phyloP scores from a whole-genome alignment of 176 grass and related monocot genomes.

The Chloris gayana region DNA sequence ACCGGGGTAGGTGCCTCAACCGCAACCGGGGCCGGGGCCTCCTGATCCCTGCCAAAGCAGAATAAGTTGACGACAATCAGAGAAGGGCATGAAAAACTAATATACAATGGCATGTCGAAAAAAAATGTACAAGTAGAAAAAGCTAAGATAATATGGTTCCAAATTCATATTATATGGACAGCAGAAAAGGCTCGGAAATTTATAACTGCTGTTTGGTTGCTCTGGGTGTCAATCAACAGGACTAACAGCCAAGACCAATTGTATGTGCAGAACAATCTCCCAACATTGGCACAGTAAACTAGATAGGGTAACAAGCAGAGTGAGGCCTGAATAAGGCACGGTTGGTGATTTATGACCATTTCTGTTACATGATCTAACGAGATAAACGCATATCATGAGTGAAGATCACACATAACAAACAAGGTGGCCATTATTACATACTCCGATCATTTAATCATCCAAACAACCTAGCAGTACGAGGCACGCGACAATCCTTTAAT shows the following conservation, averaged over 20 bases:
- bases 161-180: background rate
- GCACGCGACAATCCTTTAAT: background rate
- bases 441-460: background rate
- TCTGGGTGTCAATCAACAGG: background rate
- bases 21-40: conserved; percentile 34
- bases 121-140: background rate
- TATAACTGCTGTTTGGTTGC: background rate
- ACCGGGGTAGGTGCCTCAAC: conserved; percentile 42
- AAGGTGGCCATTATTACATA: too few species aligned
- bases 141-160: background rate
- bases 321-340: background rate
- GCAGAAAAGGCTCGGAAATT: background rate
- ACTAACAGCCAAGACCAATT: background rate
- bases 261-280: too few species aligned
- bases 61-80: background rate
- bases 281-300: background rate
- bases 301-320: background rate
- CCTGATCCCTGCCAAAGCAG: conserved; percentile 41
- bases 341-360: background rate
- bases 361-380: background rate
- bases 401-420: background rate
- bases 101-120: too few species aligned
- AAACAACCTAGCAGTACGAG: too few species aligned
- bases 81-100: background rate
- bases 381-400: background rate